These are phyloP conservation scores for Phytophthora ramorum DNA, from an alignment of 352 stramenopile genomes.

Conservation along the genomic window DNA sequence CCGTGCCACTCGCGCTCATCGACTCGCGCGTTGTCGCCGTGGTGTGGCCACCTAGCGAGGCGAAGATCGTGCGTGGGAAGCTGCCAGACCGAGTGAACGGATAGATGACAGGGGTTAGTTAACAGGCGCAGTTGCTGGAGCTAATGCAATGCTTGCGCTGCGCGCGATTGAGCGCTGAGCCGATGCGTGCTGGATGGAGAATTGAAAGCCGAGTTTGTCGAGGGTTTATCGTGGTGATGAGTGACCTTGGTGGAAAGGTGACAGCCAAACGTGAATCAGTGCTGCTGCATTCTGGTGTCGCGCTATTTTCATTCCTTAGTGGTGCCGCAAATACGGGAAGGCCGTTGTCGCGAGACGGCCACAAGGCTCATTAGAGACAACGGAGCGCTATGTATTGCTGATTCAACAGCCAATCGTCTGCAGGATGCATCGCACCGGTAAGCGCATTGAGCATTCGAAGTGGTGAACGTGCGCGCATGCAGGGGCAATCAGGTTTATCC, in stretches of 20 bases:
- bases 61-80: constrained; percentile 67
- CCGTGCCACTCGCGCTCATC: constrained; percentile 84
- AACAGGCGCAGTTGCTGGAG: constrained; percentile 2
- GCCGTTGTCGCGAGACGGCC: too few relatives aligned
- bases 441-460: constrained; percentile 19
- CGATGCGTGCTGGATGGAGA: too few relatives aligned
- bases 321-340: too few relatives aligned
- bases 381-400: too few relatives aligned
- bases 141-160: not conserved
- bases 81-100: constrained; percentile 66
- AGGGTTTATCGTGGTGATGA: not conserved
- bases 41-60: constrained; percentile 74
- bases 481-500: not conserved
- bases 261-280: not conserved
- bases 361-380: too few relatives aligned
- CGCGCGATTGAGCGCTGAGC: too few relatives aligned
- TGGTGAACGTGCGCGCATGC: constrained; percentile 14
- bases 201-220: not conserved
- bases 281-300: not conserved
- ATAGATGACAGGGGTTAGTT: constrained; percentile 22
- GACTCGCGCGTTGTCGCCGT: constrained; percentile 79
- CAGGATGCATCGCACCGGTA: constrained; percentile 15
- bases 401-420: not conserved
- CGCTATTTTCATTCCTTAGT: too few relatives aligned
- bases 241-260: not conserved